These are phyloP conservation scores for Kalmanozyma brasiliensis DNA, from an alignment of 1,284 basidiomycete species.

Conservation along the genomic window DNA sequence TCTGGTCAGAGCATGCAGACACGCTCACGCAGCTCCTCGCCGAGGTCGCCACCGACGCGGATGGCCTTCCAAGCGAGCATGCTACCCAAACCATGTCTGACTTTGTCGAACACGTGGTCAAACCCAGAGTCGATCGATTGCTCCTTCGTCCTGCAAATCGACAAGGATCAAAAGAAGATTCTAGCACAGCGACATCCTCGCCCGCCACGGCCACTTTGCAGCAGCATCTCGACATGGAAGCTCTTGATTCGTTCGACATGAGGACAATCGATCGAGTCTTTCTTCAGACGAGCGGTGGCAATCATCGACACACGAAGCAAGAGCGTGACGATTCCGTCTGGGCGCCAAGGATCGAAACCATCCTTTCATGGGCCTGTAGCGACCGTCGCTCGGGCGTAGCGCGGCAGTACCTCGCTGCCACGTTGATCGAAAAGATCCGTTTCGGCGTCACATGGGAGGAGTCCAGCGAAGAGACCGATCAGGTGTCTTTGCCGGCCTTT, in stretches of 20 bases:
- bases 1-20: conserved; percentile 37
- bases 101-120: conserved; percentile 20
- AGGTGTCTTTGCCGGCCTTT: conserved; percentile 33
- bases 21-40: conserved; percentile 28
- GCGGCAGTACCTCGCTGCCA: conserved; percentile 81
- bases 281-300: conserved; percentile 3
- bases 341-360: conserved; percentile 71
- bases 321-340: conserved; percentile 29
- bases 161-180: not conserved
- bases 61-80: not conserved
- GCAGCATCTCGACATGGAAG: conserved; percentile 34
- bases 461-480: conserved; percentile 33
- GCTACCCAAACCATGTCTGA: not conserved
- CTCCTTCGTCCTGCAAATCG: conserved; percentile 6
- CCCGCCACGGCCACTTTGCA: conserved; percentile 5
- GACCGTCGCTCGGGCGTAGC: conserved; percentile 75
- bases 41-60: conserved; percentile 15
- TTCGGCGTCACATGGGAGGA: conserved; percentile 47
- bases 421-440: conserved; percentile 78
- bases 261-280: conserved; percentile 36
- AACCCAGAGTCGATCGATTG: conserved; percentile 29
- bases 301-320: conserved; percentile 9
- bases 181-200: not conserved
- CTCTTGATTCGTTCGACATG: conserved; percentile 46
- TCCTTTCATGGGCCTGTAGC: conserved; percentile 87